phyloP scores from a whole-genome alignment of 176 grass and related monocot genomes.

The Melocanna baccifera region DNA sequence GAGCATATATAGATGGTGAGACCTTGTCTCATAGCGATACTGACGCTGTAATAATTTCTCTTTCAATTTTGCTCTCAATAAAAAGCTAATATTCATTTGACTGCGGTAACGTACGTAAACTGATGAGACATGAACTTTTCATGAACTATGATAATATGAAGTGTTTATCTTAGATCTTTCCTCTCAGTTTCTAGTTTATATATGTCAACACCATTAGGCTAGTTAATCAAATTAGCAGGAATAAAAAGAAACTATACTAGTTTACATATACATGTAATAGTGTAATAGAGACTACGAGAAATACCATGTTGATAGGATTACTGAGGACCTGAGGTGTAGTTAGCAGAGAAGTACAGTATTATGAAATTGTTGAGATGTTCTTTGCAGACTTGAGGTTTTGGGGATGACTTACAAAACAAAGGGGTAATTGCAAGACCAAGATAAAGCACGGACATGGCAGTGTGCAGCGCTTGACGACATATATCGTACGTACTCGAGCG shows the following conservation, averaged over 20 bases:
- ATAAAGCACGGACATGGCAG: too few relatives aligned
- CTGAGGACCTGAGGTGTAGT: background rate
- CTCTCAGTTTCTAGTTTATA: background rate
- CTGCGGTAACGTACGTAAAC: background rate
- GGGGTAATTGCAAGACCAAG: too few relatives aligned
- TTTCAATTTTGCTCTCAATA: background rate
- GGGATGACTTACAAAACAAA: too few relatives aligned
- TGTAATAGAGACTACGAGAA: background rate
- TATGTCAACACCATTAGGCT: background rate
- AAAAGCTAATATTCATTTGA: background rate
- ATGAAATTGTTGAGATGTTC: background rate
- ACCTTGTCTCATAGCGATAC: background rate
- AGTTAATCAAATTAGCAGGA: background rate
- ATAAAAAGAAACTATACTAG: background rate
- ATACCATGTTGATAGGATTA: background rate
- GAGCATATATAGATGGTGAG: constrained; percentile 42
- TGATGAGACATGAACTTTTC: background rate
- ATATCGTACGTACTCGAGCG: too few relatives aligned
- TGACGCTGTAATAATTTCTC: background rate
- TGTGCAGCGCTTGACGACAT: too few relatives aligned
- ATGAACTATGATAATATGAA: background rate
- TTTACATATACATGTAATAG: background rate
- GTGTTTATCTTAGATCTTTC: background rate
- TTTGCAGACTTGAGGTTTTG: background rate
- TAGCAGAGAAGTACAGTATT: background rate